Evolutionary conservation across 495 filamentous ascomycete genomes (phyloP).

Genomic region (Chaetomidium leptoderma): DNA sequence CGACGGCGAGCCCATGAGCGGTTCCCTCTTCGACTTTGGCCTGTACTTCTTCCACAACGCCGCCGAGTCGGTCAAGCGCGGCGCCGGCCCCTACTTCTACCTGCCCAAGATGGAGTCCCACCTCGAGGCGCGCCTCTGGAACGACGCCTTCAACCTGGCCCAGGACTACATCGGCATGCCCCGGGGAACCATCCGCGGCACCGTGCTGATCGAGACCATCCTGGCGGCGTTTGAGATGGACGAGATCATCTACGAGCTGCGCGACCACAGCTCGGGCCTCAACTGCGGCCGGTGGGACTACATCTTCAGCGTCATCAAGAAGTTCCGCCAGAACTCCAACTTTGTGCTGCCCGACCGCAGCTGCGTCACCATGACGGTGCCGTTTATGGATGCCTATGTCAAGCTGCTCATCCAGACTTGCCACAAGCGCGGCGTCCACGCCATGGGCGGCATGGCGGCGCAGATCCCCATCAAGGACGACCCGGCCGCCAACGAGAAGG

Average conservation of each 20-base stretch:
- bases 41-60: conserved; percentile 99
- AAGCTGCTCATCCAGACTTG: conserved; percentile 97
- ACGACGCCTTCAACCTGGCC: conserved; percentile 94
- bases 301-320: conserved; percentile 99
- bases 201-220: conserved; percentile 98
- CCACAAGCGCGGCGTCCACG: conserved; percentile 90
- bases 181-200: conserved; percentile 89
- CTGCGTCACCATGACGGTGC: conserved; percentile 94
- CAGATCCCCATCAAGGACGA: conserved; percentile 99
- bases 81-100: conserved; percentile 96
- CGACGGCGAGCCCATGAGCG: conserved; percentile 92
- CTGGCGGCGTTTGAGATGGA: conserved; percentile 99
- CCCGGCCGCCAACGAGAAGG: conserved; percentile 80
- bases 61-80: conserved; percentile 75
- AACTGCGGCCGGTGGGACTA: conserved; percentile 99
- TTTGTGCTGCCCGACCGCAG: conserved; percentile 92
- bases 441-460: conserved; percentile 99
- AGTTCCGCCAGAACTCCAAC: conserved; percentile 89
- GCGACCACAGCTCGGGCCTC: conserved; percentile 91
- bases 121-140: conserved; percentile 96
- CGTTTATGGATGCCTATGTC: conserved; percentile 97
- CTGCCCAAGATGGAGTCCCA: conserved; percentile 99
- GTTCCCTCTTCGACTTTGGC: conserved; percentile 93
- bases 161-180: conserved; percentile 90
- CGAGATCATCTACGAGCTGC: conserved; percentile 99